phyloP scores from a whole-genome alignment of 2,329 filamentous ascomycete genomes.

The Dothiorella sarmentorum region DNA sequence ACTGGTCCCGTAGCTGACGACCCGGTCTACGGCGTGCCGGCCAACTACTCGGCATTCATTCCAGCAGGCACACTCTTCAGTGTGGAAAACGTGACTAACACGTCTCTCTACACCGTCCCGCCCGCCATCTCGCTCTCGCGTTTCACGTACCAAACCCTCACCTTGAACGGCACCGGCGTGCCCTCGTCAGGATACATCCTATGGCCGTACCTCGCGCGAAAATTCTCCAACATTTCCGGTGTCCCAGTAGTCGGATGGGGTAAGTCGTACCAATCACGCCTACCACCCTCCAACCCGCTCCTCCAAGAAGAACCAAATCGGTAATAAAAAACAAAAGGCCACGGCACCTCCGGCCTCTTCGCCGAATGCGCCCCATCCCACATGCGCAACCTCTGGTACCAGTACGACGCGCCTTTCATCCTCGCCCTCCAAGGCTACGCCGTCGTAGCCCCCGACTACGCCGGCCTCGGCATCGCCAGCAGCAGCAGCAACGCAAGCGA shows the following conservation, averaged over 20 bases:
- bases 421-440: slow-evolving; percentile 29
- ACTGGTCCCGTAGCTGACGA: slow-evolving; percentile 29
- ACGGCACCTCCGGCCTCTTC: slow-evolving; percentile 24
- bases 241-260: neutral
- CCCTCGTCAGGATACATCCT: slow-evolving; percentile 50
- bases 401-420: slow-evolving; percentile 26
- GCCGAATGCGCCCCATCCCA: slow-evolving; percentile 25
- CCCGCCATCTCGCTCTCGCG: slow-evolving; percentile 45
- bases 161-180: slow-evolving; percentile 43
- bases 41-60: slow-evolving; percentile 18
- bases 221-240: slow-evolving; percentile 19
- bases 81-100: slow-evolving; percentile 40
- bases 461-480: slow-evolving; percentile 22
- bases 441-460: slow-evolving; percentile 26
- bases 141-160: slow-evolving; percentile 47
- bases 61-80: slow-evolving; percentile 40
- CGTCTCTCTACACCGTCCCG: slow-evolving; percentile 40
- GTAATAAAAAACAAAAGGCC: neutral
- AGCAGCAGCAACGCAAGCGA: neutral
- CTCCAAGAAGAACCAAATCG: neutral
- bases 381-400: slow-evolving; percentile 26
- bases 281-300: neutral
- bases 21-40: slow-evolving; percentile 39
- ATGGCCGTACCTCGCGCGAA: slow-evolving; percentile 41
- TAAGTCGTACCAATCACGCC: neutral